These are phyloP conservation scores for Phytophthora parvispora DNA, from an alignment of 352 stramenopile species.

Conservation along the genomic window DNA sequence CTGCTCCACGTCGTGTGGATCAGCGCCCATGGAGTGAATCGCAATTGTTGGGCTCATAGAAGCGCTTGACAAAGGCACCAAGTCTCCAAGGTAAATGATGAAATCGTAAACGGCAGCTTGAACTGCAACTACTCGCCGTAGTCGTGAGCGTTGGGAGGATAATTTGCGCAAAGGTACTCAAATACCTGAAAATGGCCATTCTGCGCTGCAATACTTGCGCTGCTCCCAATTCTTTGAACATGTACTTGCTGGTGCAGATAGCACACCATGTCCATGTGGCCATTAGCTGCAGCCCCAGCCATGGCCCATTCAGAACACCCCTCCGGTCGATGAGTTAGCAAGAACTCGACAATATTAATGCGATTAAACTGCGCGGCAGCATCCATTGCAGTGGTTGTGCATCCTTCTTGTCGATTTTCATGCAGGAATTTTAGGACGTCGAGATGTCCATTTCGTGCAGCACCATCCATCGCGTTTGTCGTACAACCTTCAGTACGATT, in stretches of 20 bases:
- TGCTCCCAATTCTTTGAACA: conserved; percentile 19
- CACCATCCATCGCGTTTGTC: conserved; percentile 17
- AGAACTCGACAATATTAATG: conserved; percentile 17
- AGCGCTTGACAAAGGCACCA: too few relatives aligned
- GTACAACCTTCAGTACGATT: conserved; percentile 22
- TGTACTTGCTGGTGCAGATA: conserved; percentile 23
- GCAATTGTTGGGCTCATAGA: too few relatives aligned
- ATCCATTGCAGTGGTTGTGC: conserved; percentile 23
- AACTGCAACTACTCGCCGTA: conserved; percentile 16
- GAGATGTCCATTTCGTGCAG: conserved; percentile 19
- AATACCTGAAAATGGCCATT: conserved; percentile 23
- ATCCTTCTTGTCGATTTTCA: conserved; percentile 19
- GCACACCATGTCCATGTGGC: conserved; percentile 20
- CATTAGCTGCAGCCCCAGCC: conserved; percentile 19
- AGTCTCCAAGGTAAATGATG: too few relatives aligned
- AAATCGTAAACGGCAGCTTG: too few relatives aligned
- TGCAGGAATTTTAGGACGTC: conserved; percentile 23
- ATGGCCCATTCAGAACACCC: conserved; percentile 28
- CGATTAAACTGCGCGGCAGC: conserved; percentile 23
- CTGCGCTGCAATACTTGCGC: conserved; percentile 21
- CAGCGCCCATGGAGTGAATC: too few relatives aligned
- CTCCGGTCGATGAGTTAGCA: conserved; percentile 12
- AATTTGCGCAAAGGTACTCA: conserved; percentile 24
- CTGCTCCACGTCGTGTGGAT: too few relatives aligned
- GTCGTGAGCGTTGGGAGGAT: conserved; percentile 10